These are phyloP conservation scores for Boletellus ananas DNA, from an alignment of 768 basidiomycete species.

Conservation along the genomic window DNA sequence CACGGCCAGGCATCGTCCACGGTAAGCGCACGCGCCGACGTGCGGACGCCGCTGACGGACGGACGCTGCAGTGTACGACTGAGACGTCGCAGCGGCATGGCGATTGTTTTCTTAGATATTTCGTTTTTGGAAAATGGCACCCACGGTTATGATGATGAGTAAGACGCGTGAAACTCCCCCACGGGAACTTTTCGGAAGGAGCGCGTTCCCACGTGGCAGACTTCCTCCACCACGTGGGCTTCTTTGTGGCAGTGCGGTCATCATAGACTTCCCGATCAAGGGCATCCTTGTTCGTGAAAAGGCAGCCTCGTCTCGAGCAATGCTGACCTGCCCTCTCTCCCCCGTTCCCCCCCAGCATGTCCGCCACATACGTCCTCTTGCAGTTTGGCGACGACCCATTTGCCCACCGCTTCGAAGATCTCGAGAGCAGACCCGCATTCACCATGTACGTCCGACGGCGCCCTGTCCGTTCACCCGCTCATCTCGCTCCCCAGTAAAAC, in stretches of 20 bases:
- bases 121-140: not conserved
- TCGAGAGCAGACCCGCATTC: slow-evolving; percentile 61
- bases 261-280: slow-evolving; percentile 38
- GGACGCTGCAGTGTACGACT: slow-evolving; percentile 38
- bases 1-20: slow-evolving; percentile 43
- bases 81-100: slow-evolving; percentile 4
- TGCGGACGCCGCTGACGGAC: slow-evolving; percentile 9
- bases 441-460: slow-evolving; percentile 49
- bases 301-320: slow-evolving; percentile 16
- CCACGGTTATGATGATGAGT: too few relatives aligned
- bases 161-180: slow-evolving; percentile 8
- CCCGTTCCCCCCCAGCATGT: slow-evolving; percentile 30
- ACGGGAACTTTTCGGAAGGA: slow-evolving; percentile 6
- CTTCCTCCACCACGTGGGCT: slow-evolving; percentile 30
- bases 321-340: slow-evolving; percentile 9
- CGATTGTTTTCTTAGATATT: not conserved
- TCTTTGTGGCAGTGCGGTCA: slow-evolving; percentile 29
- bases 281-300: slow-evolving; percentile 39
- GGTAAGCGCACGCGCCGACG: slow-evolving; percentile 30
- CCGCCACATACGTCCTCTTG: slow-evolving; percentile 46
- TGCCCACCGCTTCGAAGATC: slow-evolving; percentile 57
- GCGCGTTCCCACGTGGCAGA: slow-evolving; percentile 35
- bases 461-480: slow-evolving; percentile 3
- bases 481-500: slow-evolving; percentile 12
- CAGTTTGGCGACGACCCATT: slow-evolving; percentile 67